phyloP scores from a whole-genome alignment of 371 early-diverging fungal genomes.

The Circinella umbellata region DNA sequence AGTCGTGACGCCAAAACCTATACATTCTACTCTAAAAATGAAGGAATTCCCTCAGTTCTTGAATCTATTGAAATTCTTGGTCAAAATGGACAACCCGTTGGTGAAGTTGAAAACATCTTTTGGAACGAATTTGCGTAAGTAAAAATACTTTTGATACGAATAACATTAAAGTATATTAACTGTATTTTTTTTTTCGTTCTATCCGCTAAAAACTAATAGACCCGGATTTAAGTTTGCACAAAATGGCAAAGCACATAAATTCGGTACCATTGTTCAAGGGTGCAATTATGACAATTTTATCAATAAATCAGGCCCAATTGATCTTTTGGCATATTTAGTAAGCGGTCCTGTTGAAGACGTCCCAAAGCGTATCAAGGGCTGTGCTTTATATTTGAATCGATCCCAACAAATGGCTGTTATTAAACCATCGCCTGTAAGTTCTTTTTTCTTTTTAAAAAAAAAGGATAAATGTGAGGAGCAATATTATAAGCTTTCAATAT shows the following conservation, averaged over 20 bases:
- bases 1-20: constrained; percentile 54
- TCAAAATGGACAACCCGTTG: constrained; percentile 43
- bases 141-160: background rate
- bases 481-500: background rate
- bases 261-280: constrained; percentile 36
- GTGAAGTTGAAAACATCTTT: constrained; percentile 31
- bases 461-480: background rate
- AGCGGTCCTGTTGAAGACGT: constrained; percentile 9
- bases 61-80: constrained; percentile 41
- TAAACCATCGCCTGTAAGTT: constrained; percentile 42
- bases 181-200: no score
- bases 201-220: background rate
- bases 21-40: constrained; percentile 35
- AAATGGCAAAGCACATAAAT: constrained; percentile 21
- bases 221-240: constrained; percentile 31
- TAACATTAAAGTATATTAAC: no score
- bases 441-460: background rate
- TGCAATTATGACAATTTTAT: constrained; percentile 38
- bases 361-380: constrained; percentile 48
- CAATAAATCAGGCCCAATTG: constrained; percentile 14
- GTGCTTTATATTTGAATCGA: constrained; percentile 47
- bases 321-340: constrained; percentile 33
- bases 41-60: constrained; percentile 29
- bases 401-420: constrained; percentile 66
- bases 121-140: constrained; percentile 29